phyloP scores from a whole-genome alignment of 495 filamentous ascomycete genomes.

The Thozetella sp. region DNA sequence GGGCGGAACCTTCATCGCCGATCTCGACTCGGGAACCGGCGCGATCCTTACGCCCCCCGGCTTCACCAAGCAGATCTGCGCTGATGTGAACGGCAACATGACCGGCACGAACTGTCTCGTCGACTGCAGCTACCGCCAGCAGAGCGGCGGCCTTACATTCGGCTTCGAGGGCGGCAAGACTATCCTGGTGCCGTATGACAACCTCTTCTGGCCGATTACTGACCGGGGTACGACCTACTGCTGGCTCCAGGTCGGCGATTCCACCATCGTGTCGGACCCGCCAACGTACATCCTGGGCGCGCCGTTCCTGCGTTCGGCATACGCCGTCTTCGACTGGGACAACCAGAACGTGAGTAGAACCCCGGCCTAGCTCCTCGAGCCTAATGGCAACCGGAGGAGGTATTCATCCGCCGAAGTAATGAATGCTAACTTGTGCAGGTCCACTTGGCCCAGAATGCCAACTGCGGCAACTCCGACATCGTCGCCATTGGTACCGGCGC shows the following conservation, averaged over 20 bases:
- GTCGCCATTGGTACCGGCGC: slow-evolving; percentile 26
- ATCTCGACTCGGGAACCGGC: slow-evolving; percentile 11
- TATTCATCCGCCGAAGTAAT: no score
- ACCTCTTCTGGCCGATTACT: slow-evolving; percentile 54
- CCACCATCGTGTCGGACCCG: background rate
- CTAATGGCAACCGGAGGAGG: no score
- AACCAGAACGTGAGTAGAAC: slow-evolving; percentile 18
- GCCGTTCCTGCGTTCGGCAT: slow-evolving; percentile 10
- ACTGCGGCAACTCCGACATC: slow-evolving; percentile 30
- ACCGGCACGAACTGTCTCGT: slow-evolving; percentile 45
- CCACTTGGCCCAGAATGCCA: slow-evolving; percentile 18
- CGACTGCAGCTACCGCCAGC: slow-evolving; percentile 54
- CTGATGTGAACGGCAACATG: slow-evolving; percentile 8
- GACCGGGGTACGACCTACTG: background rate
- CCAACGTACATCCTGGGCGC: slow-evolving; percentile 1
- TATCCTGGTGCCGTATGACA: slow-evolving; percentile 59
- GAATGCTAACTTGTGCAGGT: no score
- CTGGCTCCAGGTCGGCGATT: slow-evolving; percentile 3
- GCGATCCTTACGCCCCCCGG: slow-evolving; percentile 10
- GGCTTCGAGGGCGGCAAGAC: slow-evolving; percentile 44
- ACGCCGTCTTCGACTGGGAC: slow-evolving; percentile 19
- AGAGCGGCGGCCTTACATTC: slow-evolving; percentile 54
- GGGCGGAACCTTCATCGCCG: slow-evolving; percentile 2
- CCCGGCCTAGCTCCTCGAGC: no score
- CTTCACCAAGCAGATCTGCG: slow-evolving; percentile 7